phyloP scores from a whole-genome alignment of 495 filamentous ascomycete genomes.

The Penicillium coprophilum region DNA sequence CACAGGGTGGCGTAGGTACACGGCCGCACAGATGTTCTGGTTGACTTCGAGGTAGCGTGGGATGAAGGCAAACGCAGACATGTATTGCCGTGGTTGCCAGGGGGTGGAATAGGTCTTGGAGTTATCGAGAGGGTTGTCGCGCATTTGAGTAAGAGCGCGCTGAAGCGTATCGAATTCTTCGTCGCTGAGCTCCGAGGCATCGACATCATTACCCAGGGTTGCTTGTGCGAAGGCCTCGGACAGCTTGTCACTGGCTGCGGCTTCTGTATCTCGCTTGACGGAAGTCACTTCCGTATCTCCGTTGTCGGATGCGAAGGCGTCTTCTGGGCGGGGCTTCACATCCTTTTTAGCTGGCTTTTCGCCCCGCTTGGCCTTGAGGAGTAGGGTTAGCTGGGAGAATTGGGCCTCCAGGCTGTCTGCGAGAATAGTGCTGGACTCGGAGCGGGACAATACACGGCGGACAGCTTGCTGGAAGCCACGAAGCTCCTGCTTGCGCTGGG shows the following conservation, averaged over 20 bases:
- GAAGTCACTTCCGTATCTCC: conserved; percentile 4
- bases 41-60: conserved; percentile 96
- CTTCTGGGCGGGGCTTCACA: not conserved
- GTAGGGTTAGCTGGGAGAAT: conserved; percentile 45
- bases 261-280: conserved; percentile 17
- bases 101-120: conserved; percentile 87
- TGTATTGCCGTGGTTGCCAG: conserved; percentile 84
- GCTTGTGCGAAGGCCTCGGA: conserved; percentile 46
- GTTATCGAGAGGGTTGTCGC: conserved; percentile 72
- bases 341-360: conserved; percentile 25
- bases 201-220: conserved; percentile 39
- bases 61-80: conserved; percentile 91
- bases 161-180: conserved; percentile 44
- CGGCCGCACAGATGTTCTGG: conserved; percentile 90
- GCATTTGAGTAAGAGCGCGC: conserved; percentile 53
- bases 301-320: conserved; percentile 5
- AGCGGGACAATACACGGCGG: conserved; percentile 52
- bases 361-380: conserved; percentile 42
- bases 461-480: conserved; percentile 58
- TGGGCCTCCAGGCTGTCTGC: conserved; percentile 54
- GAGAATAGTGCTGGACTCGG: conserved; percentile 41
- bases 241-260: conserved; percentile 34
- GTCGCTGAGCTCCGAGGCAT: conserved; percentile 40
- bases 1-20: conserved; percentile 93
- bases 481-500: conserved; percentile 61